Conservation (phyloP, 345 rosid genomes). For the Sapria himalayana region DNA sequence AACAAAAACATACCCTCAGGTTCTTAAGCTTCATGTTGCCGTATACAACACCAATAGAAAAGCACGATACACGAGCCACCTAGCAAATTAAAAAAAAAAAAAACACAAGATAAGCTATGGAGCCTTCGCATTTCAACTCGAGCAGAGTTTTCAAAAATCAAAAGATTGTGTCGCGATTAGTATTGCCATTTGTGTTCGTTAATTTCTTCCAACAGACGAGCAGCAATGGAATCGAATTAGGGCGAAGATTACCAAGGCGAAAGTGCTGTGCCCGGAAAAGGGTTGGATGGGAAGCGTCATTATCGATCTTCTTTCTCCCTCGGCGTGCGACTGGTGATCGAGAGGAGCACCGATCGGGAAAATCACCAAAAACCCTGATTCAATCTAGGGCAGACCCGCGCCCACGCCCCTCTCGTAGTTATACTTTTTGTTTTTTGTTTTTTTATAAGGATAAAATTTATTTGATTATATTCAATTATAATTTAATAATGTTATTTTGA, state of each 20-base stretch:
- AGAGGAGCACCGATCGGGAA: no score
- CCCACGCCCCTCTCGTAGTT: no score
- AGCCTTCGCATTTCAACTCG: no score
- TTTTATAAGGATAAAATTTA: no score
- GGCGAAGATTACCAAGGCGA: slow-evolving; percentile 32
- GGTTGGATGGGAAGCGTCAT: slow-evolving; percentile 60
- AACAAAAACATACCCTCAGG: slow-evolving; percentile 26
- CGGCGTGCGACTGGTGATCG: no score
- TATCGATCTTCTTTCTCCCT: background rate
- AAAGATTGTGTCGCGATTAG: background rate
- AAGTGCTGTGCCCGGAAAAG: slow-evolving; percentile 64
- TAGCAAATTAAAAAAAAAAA: slow-evolving; percentile 8
- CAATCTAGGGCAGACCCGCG: no score
- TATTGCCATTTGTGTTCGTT: background rate
- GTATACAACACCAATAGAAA: slow-evolving; percentile 33
- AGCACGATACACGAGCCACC: slow-evolving; percentile 64
- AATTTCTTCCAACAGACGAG: background rate
- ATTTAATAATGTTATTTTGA: no score
- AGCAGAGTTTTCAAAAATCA: no score
- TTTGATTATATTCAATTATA: no score
- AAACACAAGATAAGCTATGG: background rate
- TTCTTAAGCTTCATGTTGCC: slow-evolving; percentile 52
- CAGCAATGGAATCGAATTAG: background rate
- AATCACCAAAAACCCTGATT: no score
- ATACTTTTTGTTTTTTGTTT: no score